These are phyloP conservation scores for Penicillium verhagenii DNA, from an alignment of 495 filamentous ascomycete species.

Conservation along the genomic window DNA sequence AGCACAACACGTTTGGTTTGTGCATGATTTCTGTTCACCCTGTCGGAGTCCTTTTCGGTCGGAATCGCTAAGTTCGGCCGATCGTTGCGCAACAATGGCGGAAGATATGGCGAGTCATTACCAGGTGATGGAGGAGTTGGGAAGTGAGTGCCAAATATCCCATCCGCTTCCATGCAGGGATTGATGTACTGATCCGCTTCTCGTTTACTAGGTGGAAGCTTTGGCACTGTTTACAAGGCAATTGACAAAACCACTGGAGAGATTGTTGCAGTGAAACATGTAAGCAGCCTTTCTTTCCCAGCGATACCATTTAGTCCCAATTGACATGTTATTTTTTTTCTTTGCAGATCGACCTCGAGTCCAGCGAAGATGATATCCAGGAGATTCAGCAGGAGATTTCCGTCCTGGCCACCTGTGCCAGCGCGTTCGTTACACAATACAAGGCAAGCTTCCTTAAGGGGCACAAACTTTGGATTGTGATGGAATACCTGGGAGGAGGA, in stretches of 20 bases:
- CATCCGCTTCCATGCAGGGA: background rate
- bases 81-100: conserved; percentile 38
- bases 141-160: conserved; percentile 60
- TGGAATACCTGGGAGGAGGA: conserved; percentile 94
- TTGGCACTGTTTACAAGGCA: conserved; percentile 95
- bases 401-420: conserved; percentile 90
- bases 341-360: conserved; percentile 93
- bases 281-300: conserved; percentile 38
- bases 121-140: conserved; percentile 88
- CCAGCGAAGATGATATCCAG: conserved; percentile 94
- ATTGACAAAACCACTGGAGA: conserved; percentile 83
- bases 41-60: conserved; percentile 19
- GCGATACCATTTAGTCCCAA: conserved; percentile 4
- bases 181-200: conserved; percentile 10
- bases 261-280: conserved; percentile 89
- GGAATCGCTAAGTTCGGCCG: conserved; percentile 18
- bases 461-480: conserved; percentile 97
- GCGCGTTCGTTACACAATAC: conserved; percentile 92
- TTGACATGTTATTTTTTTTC: conserved; percentile 23
- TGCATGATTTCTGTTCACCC: conserved; percentile 20
- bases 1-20: conserved; percentile 1
- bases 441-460: conserved; percentile 92
- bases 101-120: conserved; percentile 76
- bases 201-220: conserved; percentile 74
- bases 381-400: conserved; percentile 98